phyloP scores from a whole-genome alignment of 129 eudicot genomes.

The Mikania micrantha region DNA sequence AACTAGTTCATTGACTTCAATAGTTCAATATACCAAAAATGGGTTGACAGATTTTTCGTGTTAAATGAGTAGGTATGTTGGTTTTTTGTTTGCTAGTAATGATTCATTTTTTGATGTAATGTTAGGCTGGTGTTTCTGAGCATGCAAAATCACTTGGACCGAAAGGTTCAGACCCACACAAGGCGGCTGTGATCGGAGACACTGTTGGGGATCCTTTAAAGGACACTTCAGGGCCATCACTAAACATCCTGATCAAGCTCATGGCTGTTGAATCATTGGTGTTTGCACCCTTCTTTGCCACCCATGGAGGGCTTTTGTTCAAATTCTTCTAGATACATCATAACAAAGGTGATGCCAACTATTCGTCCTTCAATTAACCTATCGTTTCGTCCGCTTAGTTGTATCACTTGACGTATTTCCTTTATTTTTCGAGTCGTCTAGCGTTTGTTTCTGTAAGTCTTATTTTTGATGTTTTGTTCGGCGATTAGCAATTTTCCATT shows the following conservation, averaged over 20 bases:
- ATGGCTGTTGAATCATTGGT: slow-evolving; percentile 96
- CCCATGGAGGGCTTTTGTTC: slow-evolving; percentile 88
- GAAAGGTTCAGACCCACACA: slow-evolving; percentile 91
- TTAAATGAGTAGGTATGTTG: neutral
- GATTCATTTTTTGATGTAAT: neutral
- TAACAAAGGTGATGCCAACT: neutral
- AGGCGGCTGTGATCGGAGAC: slow-evolving; percentile 94
- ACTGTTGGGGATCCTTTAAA: slow-evolving; percentile 89
- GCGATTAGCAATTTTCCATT: slow-evolving; percentile 27
- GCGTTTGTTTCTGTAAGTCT: slow-evolving; percentile 10
- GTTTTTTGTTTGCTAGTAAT: neutral
- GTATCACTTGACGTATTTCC: slow-evolving; percentile 1
- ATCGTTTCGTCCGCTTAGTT: slow-evolving; percentile 21
- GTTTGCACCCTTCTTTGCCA: slow-evolving; percentile 91
- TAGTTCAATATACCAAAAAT: too few relatives aligned
- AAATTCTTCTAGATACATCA: slow-evolving; percentile 39
- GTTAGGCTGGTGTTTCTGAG: slow-evolving; percentile 84
- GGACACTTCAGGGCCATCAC: slow-evolving; percentile 94
- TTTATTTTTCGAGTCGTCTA: slow-evolving; percentile 20
- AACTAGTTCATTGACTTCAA: too few relatives aligned
- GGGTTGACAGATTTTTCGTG: too few relatives aligned
- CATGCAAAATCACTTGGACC: slow-evolving; percentile 82
- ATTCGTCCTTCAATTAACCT: neutral
- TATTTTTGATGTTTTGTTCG: slow-evolving; percentile 26
- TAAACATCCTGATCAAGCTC: slow-evolving; percentile 85